phyloP scores from a whole-genome alignment of 345 rosid species.

The Dipteronia sinensis region DNA sequence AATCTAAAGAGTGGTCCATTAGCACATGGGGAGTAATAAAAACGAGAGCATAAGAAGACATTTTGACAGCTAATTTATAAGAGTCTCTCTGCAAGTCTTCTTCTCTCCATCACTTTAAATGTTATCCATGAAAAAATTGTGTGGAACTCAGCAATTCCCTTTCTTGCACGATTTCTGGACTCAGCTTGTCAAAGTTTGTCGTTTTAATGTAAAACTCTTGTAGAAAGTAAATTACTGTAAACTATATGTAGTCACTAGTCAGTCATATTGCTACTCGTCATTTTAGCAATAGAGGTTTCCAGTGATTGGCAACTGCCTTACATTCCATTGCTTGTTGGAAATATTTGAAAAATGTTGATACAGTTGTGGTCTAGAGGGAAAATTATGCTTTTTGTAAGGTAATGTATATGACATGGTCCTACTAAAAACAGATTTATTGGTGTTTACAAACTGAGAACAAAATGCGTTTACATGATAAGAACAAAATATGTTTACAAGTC shows the following conservation, averaged over 20 bases:
- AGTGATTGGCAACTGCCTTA: not conserved
- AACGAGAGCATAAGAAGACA: slow-evolving; percentile 34
- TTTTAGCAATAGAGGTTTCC: too few species aligned
- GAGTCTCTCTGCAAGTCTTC: slow-evolving; percentile 11
- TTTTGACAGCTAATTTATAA: slow-evolving; percentile 41
- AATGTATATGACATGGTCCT: too few species aligned
- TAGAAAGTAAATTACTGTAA: not conserved
- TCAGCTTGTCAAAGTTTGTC: not conserved
- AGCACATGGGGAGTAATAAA: slow-evolving; percentile 17
- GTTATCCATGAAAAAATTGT: slow-evolving; percentile 20
- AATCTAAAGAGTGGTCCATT: slow-evolving; percentile 29
- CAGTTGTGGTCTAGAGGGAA: too few species aligned
- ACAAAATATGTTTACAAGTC: too few species aligned
- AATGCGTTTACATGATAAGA: too few species aligned
- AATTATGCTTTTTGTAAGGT: too few species aligned
- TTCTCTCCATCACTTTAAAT: not conserved
- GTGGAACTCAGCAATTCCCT: slow-evolving; percentile 45
- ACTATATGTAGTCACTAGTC: too few species aligned
- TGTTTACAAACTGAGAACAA: too few species aligned
- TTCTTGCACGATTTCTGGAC: slow-evolving; percentile 21
- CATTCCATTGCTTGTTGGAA: not conserved
- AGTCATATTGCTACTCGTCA: not conserved
- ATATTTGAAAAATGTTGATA: not conserved
- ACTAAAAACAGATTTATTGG: too few species aligned
- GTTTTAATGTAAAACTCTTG: too few species aligned